phyloP scores from a whole-genome alignment of 2,329 filamentous ascomycete species.

The Ophiognomonia clavigignenti-juglandacearum region DNA sequence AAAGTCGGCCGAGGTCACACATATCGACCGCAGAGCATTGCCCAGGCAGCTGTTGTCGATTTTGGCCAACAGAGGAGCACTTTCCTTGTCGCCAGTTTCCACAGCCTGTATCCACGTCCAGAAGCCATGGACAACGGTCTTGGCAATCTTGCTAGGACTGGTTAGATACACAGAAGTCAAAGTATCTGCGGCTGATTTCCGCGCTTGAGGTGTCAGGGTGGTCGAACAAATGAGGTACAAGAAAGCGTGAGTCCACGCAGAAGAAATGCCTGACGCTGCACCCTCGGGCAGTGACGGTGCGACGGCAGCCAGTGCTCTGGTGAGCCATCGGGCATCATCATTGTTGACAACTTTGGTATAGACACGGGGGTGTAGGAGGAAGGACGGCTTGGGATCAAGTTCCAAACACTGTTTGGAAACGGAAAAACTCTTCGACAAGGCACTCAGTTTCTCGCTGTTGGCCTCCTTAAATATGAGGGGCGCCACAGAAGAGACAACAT shows the following conservation, averaged over 20 bases:
- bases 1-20: constrained; percentile 49
- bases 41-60: constrained; percentile 61
- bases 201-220: constrained; percentile 54
- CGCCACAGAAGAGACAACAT: constrained; percentile 64
- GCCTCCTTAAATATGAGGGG: constrained; percentile 49
- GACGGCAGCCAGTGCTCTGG: constrained; percentile 62
- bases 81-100: constrained; percentile 74
- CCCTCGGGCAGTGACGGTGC: constrained; percentile 49
- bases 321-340: constrained; percentile 75
- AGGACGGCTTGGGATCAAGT: constrained; percentile 77
- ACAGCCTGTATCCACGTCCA: constrained; percentile 73
- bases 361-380: constrained; percentile 77
- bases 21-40: constrained; percentile 57
- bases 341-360: constrained; percentile 73
- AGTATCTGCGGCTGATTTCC: constrained; percentile 56
- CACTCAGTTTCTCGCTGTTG: constrained; percentile 41
- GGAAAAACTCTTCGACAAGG: constrained; percentile 55
- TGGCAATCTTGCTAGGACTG: constrained; percentile 53
- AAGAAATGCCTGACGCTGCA: constrained; percentile 42
- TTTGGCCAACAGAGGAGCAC: constrained; percentile 61
- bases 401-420: constrained; percentile 62
- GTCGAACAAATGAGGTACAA: constrained; percentile 72
- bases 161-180: constrained; percentile 62
- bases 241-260: constrained; percentile 78
- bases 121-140: constrained; percentile 64